Conservation (phyloP, 1,284 basidiomycete species). For the Leccinum fallax region DNA sequence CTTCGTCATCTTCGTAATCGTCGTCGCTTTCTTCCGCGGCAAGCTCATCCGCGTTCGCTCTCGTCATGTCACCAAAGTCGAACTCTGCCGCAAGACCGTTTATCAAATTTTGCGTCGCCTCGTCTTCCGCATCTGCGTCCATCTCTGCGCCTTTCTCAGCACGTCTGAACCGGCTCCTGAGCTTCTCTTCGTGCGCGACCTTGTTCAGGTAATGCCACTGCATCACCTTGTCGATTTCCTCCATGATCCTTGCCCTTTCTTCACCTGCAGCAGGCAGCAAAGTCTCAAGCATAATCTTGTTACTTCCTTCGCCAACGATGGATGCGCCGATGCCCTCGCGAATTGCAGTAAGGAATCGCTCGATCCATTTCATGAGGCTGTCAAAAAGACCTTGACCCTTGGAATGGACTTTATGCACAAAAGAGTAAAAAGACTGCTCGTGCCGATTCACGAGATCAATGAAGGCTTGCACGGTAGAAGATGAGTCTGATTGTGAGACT, state of each 20-base stretch:
- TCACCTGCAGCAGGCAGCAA: constrained; percentile 80
- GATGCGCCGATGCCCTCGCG: constrained; percentile 83
- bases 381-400: constrained; percentile 96
- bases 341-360: constrained; percentile 90
- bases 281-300: constrained; percentile 76
- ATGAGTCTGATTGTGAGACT: constrained; percentile 87
- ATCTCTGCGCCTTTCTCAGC: constrained; percentile 43
- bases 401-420: constrained; percentile 98
- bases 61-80: constrained; percentile 75
- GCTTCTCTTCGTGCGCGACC: constrained; percentile 86
- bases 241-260: constrained; percentile 75
- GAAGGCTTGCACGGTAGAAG: constrained; percentile 88
- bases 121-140: constrained; percentile 69
- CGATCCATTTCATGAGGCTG: constrained; percentile 95
- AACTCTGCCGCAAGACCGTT: constrained; percentile 79
- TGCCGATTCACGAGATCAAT: constrained; percentile 94
- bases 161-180: constrained; percentile 77
- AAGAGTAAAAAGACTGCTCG: constrained; percentile 94
- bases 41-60: constrained; percentile 77
- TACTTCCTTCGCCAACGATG: constrained; percentile 2
- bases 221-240: constrained; percentile 85
- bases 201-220: constrained; percentile 93
- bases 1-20: constrained; percentile 47
- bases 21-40: constrained; percentile 79
- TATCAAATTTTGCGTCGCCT: constrained; percentile 78